Base-by-base conservation (phyloP, 2,329 filamentous ascomycete genomes). In the Colletotrichum echinochloae region DNA sequence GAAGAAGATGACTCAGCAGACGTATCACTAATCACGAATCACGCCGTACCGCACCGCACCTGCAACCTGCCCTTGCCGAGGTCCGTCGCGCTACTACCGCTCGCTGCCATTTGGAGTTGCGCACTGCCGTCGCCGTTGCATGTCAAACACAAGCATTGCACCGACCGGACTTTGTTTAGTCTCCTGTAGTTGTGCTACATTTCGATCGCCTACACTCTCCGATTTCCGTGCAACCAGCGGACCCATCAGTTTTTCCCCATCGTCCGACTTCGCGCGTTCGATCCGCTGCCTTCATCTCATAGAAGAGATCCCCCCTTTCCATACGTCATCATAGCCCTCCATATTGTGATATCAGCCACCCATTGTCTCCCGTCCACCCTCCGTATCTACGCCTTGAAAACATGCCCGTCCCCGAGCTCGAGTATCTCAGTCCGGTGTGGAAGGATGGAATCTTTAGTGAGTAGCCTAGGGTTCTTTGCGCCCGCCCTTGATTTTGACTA, bases 401-500 rank as follows among this genome's bases (percentile, higher is more conserved):
- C 23, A 95, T 94, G 92, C 82, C 91, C 39, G 80, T 94, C 60
- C 87, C 91, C 9, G 90, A 90, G 75, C 91, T 90, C 62, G 87
- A 93, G 72, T 97, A 94, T 77, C 79, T 98, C 74, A 97, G 93
- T 81, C 87, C 90, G 70, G 89, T 94, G 75, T 98, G 95, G 94
- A 91, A 87, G 75, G 92, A 97, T 81, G 93, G 91, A 73, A 91
- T 98, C 73, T 97, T 98, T 79, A 88, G 94, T 96, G 81, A 74
- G 86, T 54, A 61, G 33, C 48, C 33, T 52, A 7, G 48, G 23
- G 7, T 23, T n/a, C 16, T 33, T 37, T 26, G 30, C 18, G 7
- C 37, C 35, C 37, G 46, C 26, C 71, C 49, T 61, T 72, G 74
- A 66, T 72, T 64, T 48, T 60, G 28, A 67, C 62, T 20, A 20